Conservation (phyloP, 257 asterid species). For the Avicennia marina region DNA sequence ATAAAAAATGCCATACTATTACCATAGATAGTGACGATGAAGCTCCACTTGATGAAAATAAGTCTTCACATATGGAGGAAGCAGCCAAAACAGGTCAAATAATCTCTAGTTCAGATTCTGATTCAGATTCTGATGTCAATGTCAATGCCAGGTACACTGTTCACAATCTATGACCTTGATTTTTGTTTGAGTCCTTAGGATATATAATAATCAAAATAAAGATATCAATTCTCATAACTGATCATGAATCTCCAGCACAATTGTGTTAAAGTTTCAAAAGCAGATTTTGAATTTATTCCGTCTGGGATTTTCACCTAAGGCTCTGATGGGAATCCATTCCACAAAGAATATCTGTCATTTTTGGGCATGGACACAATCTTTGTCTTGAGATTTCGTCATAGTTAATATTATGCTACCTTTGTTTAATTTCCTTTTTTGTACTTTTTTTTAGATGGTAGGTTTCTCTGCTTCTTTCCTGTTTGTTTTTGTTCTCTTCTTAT, state of each 20-base stretch:
- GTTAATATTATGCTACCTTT: too few relatives aligned
- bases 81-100: conserved; percentile 38
- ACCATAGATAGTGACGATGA: conserved; percentile 41
- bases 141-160: conserved; percentile 44
- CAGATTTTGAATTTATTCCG: not conserved
- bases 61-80: conserved; percentile 35
- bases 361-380: not conserved
- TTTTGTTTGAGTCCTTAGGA: conserved; percentile 1
- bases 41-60: conserved; percentile 25
- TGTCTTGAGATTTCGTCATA: too few relatives aligned
- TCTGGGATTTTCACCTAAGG: not conserved
- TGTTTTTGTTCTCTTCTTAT: too few relatives aligned
- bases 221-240: too few relatives aligned
- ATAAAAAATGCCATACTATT: conserved; percentile 18
- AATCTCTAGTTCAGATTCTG: conserved; percentile 70
- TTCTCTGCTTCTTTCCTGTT: too few relatives aligned
- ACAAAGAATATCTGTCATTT: not conserved
- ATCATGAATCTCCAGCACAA: too few relatives aligned
- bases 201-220: too few relatives aligned
- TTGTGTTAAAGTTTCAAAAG: conserved; percentile 8
- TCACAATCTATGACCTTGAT: conserved; percentile 11
- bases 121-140: conserved; percentile 40
- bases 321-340: not conserved
- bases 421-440: too few relatives aligned
- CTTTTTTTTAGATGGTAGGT: too few relatives aligned